phyloP scores from a whole-genome alignment of 331 rosid genomes.

The Quercus lobata region DNA sequence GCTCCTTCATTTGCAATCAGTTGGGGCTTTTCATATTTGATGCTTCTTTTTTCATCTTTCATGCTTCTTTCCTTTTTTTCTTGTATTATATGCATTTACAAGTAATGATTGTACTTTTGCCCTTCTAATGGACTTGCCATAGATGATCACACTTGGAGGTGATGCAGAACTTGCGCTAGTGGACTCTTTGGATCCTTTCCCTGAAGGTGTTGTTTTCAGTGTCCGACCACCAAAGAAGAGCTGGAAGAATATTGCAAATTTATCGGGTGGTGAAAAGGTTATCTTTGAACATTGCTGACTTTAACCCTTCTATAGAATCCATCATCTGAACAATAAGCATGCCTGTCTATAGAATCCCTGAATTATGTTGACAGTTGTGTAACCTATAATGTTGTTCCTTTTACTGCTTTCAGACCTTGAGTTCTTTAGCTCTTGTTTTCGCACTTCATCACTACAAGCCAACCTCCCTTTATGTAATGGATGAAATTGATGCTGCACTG shows the following conservation, averaged over 20 bases:
- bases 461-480: conserved; percentile 96
- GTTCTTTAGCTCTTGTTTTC: conserved; percentile 92
- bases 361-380: neutral
- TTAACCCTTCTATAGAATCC: neutral
- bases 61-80: neutral
- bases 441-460: conserved; percentile 99
- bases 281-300: neutral
- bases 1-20: neutral
- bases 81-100: neutral
- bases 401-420: conserved; percentile 69
- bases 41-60: neutral
- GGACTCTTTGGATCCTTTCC: conserved; percentile 94
- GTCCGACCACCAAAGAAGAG: conserved; percentile 97
- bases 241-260: conserved; percentile 97
- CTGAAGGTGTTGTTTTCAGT: conserved; percentile 96
- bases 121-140: neutral
- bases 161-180: conserved; percentile 97
- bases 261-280: conserved; percentile 99
- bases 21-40: neutral
- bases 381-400: neutral
- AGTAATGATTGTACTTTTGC: neutral
- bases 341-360: neutral
- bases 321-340: conserved; percentile 1
- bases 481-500: conserved; percentile 94
- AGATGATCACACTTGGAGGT: conserved; percentile 99